Percentiles rank a stretch among this genome's conserved stretches.
These are phyloP conservation scores for Xylaria nigripes DNA, from an alignment of 495 filamentous ascomycete species.

Conservation along the genomic window DNA sequence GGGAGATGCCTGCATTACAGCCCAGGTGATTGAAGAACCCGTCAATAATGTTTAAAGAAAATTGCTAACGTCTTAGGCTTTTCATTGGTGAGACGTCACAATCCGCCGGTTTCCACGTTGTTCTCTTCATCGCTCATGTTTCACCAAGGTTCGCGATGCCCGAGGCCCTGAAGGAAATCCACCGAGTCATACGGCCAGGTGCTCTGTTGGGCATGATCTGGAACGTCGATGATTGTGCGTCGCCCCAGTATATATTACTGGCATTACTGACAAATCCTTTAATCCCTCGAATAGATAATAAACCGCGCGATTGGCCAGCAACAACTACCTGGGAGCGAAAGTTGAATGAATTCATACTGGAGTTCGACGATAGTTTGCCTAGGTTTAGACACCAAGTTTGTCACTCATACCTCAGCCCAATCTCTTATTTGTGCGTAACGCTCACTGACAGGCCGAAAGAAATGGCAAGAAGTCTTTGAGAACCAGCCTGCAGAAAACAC, in stretches of 20 bases:
- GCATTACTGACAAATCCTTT: not conserved
- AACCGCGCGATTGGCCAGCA: constrained; percentile 35
- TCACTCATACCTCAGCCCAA: not conserved
- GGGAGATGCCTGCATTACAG: constrained; percentile 54
- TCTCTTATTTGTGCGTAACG: not conserved
- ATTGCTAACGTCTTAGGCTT: constrained; percentile 34
- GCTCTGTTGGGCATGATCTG: constrained; percentile 54
- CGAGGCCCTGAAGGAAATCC: constrained; percentile 48
- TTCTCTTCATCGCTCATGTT: not conserved
- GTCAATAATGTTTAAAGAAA: not conserved
- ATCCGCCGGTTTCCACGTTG: not conserved
- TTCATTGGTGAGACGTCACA: constrained; percentile 44
- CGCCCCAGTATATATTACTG: not conserved
- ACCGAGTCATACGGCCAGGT: constrained; percentile 45
- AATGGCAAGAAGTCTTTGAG: constrained; percentile 48
- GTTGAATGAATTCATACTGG: constrained; percentile 44
- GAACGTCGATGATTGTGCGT: constrained; percentile 58
- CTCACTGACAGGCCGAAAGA: constrained; percentile 15
- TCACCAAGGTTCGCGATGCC: constrained; percentile 50
- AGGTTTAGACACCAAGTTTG: constrained; percentile 43
- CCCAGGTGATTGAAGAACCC: constrained; percentile 45
- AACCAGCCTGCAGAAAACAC: constrained; percentile 35
- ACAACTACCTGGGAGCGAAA: constrained; percentile 46
- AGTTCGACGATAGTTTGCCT: constrained; percentile 41
- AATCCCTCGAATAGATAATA: constrained; percentile 36